Percentiles rank a stretch among this genome's conserved stretches.
phyloP scores from a whole-genome alignment of 2,329 filamentous ascomycete genomes.

The Pseudogymnoascus sp. region DNA sequence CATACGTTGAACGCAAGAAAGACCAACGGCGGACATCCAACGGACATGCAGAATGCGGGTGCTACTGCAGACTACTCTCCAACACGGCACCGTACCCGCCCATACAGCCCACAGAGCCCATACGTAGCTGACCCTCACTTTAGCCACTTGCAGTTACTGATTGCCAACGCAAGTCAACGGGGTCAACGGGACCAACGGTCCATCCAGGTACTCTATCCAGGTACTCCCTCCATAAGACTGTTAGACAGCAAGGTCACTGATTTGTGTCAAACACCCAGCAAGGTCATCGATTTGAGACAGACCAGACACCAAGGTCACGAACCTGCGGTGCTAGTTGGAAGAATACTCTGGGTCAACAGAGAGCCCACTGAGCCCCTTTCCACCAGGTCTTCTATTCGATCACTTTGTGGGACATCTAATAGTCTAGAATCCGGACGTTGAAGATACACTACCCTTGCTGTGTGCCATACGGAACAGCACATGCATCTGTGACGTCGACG shows the following conservation, averaged over 20 bases:
- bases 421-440: neutral
- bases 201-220: neutral
- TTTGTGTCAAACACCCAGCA: neutral
- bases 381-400: neutral
- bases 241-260: neutral
- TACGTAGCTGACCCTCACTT: neutral
- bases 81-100: neutral
- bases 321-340: neutral
- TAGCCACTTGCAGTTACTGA: neutral
- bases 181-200: neutral
- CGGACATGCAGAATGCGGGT: neutral
- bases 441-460: neutral
- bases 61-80: neutral
- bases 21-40: neutral
- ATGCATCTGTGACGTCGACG: neutral
- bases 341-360: neutral
- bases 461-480: neutral
- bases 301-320: neutral
- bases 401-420: neutral
- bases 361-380: neutral
- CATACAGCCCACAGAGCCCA: neutral
- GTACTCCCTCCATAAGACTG: neutral
- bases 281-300: neutral
- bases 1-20: neutral
- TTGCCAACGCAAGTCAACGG: neutral